Conservation (phyloP, 2,329 filamentous ascomycete genomes). For the Immersiporthe knoxdaviesiana region DNA sequence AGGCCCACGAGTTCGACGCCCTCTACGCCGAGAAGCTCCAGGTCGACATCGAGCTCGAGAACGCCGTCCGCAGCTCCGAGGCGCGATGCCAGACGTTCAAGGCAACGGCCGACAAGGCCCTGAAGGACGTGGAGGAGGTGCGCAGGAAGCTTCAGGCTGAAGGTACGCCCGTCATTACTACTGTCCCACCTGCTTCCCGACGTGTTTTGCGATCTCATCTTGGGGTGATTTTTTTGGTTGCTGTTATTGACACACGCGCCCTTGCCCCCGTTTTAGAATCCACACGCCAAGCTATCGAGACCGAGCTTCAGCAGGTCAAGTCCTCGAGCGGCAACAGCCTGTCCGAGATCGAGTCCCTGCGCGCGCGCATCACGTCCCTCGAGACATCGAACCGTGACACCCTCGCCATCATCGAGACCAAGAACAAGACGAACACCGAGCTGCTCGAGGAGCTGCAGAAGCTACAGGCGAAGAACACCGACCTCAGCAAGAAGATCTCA, state of each 20-base stretch:
- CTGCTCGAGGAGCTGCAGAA: conserved; percentile 84
- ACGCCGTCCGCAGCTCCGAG: conserved; percentile 81
- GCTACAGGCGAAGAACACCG: conserved; percentile 85
- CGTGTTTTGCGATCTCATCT: conserved; percentile 14
- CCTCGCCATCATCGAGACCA: conserved; percentile 84
- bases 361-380: conserved; percentile 81
- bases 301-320: conserved; percentile 78
- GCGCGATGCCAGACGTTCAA: conserved; percentile 82
- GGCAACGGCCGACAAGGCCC: conserved; percentile 76
- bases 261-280: conserved; percentile 64
- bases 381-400: conserved; percentile 93
- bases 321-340: conserved; percentile 74
- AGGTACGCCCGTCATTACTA: conserved; percentile 57
- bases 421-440: conserved; percentile 82
- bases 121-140: conserved; percentile 81
- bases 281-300: conserved; percentile 73
- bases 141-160: conserved; percentile 80
- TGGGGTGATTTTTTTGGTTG: no score
- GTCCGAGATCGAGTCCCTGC: conserved; percentile 74
- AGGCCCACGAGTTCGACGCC: conserved; percentile 81
- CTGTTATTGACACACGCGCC: conserved; percentile 28
- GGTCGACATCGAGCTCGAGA: conserved; percentile 90
- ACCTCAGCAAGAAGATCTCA: conserved; percentile 81
- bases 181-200: conserved; percentile 15
- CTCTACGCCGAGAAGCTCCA: conserved; percentile 87